Percentiles rank a stretch among this genome's conserved stretches.
phyloP scores from a whole-genome alignment of 1,284 basidiomycete species.

The Boletus sp. region DNA sequence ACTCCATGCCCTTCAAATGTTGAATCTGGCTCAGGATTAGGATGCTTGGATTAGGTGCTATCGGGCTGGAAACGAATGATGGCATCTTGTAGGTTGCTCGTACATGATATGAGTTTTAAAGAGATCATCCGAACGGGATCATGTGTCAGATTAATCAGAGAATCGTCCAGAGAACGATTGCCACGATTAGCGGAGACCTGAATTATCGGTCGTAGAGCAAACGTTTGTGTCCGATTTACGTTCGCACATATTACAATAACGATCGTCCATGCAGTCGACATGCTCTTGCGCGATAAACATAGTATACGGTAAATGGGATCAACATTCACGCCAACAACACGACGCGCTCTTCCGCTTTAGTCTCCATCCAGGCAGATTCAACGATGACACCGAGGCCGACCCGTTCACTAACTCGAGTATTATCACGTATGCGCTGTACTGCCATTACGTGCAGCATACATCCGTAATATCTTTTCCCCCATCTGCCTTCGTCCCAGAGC shows the following conservation, averaged over 20 bases:
- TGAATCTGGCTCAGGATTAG: slow-evolving; percentile 20
- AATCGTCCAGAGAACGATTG: too few species aligned
- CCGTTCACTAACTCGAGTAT: slow-evolving; percentile 18
- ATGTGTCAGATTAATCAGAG: too few species aligned
- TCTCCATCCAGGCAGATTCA: slow-evolving; percentile 21
- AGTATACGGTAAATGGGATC: not conserved
- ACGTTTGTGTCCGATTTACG: too few species aligned
- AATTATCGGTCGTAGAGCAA: too few species aligned
- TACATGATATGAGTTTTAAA: too few species aligned
- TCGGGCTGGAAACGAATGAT: too few species aligned
- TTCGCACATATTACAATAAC: not conserved
- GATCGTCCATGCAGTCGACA: not conserved
- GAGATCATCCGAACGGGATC: too few species aligned
- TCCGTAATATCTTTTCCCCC: slow-evolving; percentile 17
- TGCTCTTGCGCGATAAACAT: too few species aligned
- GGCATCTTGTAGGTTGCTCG: not conserved
- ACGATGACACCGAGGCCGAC: slow-evolving; percentile 20
- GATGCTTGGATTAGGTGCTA: slow-evolving; percentile 7
- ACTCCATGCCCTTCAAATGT: slow-evolving; percentile 15
- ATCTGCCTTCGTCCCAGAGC: slow-evolving; percentile 19
- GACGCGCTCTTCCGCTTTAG: slow-evolving; percentile 8
- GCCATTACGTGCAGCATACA: slow-evolving; percentile 32
- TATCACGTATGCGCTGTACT: slow-evolving; percentile 6
- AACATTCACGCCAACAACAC: slow-evolving; percentile 18
- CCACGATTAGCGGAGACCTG: too few species aligned